These are phyloP conservation scores for Jacaranda mimosifolia DNA, from an alignment of 257 asterid genomes.

Conservation along the genomic window DNA sequence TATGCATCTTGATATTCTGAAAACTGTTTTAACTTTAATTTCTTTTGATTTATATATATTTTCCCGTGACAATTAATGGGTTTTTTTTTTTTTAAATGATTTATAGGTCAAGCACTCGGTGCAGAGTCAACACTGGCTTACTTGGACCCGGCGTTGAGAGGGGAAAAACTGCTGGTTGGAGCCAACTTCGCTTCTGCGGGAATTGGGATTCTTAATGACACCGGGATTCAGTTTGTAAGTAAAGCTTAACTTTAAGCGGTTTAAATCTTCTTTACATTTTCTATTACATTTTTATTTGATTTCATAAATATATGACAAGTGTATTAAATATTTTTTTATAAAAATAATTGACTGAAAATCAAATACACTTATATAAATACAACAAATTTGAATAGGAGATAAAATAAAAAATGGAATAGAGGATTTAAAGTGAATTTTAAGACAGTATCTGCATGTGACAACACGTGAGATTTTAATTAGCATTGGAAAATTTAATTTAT, in stretches of 20 bases:
- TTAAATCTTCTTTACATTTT: no score
- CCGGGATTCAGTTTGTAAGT: slow-evolving; percentile 86
- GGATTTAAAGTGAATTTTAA: no score
- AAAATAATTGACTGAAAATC: no score
- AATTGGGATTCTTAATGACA: slow-evolving; percentile 79
- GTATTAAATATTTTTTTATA: no score
- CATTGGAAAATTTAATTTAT: no score
- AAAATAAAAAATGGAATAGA: no score
- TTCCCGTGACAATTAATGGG: not conserved
- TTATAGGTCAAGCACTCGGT: slow-evolving; percentile 72
- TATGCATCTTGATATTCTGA: not conserved
- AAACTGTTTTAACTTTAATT: not conserved
- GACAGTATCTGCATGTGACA: no score
- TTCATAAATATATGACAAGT: no score
- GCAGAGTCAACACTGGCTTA: slow-evolving; percentile 79
- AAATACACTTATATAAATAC: no score
- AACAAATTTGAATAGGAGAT: no score
- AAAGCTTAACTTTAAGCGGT: not conserved
- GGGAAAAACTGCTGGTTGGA: slow-evolving; percentile 73
- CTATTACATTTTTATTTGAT: no score
- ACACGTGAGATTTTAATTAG: no score
- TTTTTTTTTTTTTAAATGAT: not conserved
- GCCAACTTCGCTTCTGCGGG: slow-evolving; percentile 96
- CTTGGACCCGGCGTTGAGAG: slow-evolving; percentile 62
- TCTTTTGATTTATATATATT: not conserved